Evolutionary conservation across 495 filamentous ascomycete species (phyloP), one percentile per base, ranked within the genome.

Genomic region (Penicillium simplicissimum): DNA sequence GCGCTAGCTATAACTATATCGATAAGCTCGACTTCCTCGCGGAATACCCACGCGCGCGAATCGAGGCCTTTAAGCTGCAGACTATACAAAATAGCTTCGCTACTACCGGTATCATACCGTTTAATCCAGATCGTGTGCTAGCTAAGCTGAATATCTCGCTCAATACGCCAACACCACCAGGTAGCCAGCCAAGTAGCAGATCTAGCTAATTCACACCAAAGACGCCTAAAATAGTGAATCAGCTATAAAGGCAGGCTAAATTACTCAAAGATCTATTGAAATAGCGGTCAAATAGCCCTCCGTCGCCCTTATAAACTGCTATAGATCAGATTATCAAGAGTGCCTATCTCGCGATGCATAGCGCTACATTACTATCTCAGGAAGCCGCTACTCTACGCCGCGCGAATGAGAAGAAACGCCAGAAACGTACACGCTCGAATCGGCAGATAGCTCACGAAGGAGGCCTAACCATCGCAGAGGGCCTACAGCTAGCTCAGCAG

Each of bases 11-110:
- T 52, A 48, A 48, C 45, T 28, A 48, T 33, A 52, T 52, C 48
- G 48, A 52, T 10, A 52, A 52, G 13, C 4, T 33, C 48, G 48
- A 52, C n/a, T 52, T 52, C 25, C n/a, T 52, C 8, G 13, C 1
- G 5, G 25, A 52, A 2, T 52, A 52, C 48, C n/a, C 17, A 1
- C 4, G n/a, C 15, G 54, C 58, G 34, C 47, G 45, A 19, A 3
- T 5, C 11, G 19, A 48, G 13, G 45, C 45, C 13, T 48, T 48
- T n/a, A 9, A 25, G 13, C 19, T 6, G 5, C 0, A 11, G 8
- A 66, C 19, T 51, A 66, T 62, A 17, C 25, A 58, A 54, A 62
- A 52, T 47, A 55, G 55, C 63, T 66, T 62, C 19, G 33, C 19
- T 54, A 55, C 59, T 55, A 36, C 48, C 53, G 17, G 59, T 55